Conservation (phyloP, 495 filamentous ascomycete genomes). For the Podospora anserina region DNA sequence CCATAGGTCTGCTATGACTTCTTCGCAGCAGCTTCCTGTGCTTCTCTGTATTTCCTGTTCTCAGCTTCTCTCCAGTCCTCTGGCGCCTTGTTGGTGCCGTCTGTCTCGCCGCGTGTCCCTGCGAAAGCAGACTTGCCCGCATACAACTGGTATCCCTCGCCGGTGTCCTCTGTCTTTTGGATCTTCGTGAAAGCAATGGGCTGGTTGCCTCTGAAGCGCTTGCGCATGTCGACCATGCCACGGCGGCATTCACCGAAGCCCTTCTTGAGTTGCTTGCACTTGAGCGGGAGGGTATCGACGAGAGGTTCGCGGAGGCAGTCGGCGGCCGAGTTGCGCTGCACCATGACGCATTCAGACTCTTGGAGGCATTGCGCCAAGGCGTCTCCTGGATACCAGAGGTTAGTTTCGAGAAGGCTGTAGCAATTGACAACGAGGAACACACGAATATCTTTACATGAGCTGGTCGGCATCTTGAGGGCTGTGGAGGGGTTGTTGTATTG, state of each 20-base stretch:
- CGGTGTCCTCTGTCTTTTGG: constrained; percentile 56
- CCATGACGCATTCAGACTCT: constrained; percentile 91
- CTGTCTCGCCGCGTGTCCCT: constrained; percentile 47
- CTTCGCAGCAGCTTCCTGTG: constrained; percentile 28
- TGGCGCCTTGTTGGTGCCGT: constrained; percentile 50
- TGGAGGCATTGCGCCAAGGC: constrained; percentile 92
- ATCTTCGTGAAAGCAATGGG: constrained; percentile 63
- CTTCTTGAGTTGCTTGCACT: constrained; percentile 89
- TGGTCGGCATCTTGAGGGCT: constrained; percentile 37
- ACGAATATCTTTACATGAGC: constrained; percentile 96
- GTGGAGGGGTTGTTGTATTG: neutral
- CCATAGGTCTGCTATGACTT: constrained; percentile 9
- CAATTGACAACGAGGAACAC: constrained; percentile 3
- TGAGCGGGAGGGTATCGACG: constrained; percentile 69
- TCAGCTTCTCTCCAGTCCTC: constrained; percentile 55
- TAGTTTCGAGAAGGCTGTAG: neutral
- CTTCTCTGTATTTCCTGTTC: constrained; percentile 50
- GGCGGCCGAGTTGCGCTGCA: constrained; percentile 75
- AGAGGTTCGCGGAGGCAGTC: constrained; percentile 86
- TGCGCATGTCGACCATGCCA: constrained; percentile 97
- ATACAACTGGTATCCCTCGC: constrained; percentile 67
- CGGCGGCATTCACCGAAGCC: constrained; percentile 94
- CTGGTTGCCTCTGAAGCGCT: constrained; percentile 94
- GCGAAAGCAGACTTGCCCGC: constrained; percentile 70
- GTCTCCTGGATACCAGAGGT: constrained; percentile 56